Conservation (phyloP, 331 rosid species). For the Cydonia oblonga region DNA sequence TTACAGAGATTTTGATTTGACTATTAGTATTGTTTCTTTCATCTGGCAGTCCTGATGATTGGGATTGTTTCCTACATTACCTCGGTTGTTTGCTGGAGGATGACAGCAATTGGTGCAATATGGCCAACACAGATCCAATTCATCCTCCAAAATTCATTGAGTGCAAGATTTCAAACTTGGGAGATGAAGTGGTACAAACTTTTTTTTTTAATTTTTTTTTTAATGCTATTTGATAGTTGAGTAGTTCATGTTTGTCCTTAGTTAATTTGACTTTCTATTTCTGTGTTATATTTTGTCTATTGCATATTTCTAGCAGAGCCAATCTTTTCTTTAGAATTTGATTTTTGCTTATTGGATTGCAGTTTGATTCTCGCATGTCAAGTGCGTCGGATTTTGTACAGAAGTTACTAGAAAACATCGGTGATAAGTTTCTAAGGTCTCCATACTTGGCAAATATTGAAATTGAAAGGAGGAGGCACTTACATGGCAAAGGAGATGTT, state of each 20-base stretch:
- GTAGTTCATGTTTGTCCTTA: not conserved
- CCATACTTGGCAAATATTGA: slow-evolving; percentile 80
- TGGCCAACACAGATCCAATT: slow-evolving; percentile 38
- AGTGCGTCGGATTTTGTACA: slow-evolving; percentile 51
- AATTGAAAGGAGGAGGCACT: slow-evolving; percentile 74
- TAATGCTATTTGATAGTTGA: not conserved
- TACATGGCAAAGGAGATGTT: slow-evolving; percentile 52
- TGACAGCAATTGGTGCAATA: slow-evolving; percentile 57
- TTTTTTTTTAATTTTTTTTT: not conserved
- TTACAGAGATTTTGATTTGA: slow-evolving; percentile 9
- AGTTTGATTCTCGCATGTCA: slow-evolving; percentile 78
- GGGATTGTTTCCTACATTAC: slow-evolving; percentile 90
- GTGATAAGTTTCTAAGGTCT: slow-evolving; percentile 43
- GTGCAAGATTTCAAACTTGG: slow-evolving; percentile 63
- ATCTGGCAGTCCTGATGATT: slow-evolving; percentile 93
- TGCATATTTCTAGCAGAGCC: not conserved
- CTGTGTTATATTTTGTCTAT: not conserved
- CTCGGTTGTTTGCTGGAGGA: slow-evolving; percentile 93
- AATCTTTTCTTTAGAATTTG: slow-evolving; percentile 12
- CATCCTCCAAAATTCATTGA: slow-evolving; percentile 42
- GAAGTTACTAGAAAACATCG: slow-evolving; percentile 43
- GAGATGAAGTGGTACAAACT: slow-evolving; percentile 60
- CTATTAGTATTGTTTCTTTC: slow-evolving; percentile 26
- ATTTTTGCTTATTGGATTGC: slow-evolving; percentile 30
- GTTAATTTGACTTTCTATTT: not conserved